phyloP scores from a whole-genome alignment of 1,139 yeast species.

The Yamadazyma jaroonii region DNA sequence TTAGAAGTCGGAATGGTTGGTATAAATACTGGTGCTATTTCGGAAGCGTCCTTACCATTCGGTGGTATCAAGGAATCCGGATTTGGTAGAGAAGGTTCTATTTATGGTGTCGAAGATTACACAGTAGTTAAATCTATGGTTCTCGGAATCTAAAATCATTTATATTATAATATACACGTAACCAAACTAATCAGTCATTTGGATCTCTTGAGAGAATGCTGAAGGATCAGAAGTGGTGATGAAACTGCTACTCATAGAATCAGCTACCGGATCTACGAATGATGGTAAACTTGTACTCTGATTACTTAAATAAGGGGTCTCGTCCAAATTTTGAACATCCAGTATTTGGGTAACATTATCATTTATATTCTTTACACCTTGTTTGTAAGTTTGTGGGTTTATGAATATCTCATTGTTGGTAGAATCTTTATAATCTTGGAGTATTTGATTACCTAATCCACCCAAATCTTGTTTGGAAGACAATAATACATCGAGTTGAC shows the following conservation, averaged over 20 bases:
- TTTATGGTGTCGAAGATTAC: conserved; percentile 43
- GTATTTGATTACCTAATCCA: conserved; percentile 16
- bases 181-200: neutral
- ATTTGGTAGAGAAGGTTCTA: conserved; percentile 49
- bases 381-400: neutral
- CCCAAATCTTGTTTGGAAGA: conserved; percentile 14
- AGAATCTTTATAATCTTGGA: conserved; percentile 16
- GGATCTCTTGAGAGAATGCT: conserved; percentile 1
- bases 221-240: conserved; percentile 3
- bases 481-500: conserved; percentile 18
- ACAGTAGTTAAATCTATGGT: conserved; percentile 29
- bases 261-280: neutral
- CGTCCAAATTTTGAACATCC: conserved; percentile 25
- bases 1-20: conserved; percentile 49
- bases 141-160: conserved; percentile 13
- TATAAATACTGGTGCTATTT: conserved; percentile 42
- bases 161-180: conserved; percentile 3
- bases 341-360: conserved; percentile 19
- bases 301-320: conserved; percentile 15
- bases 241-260: neutral
- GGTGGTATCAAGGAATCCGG: conserved; percentile 48
- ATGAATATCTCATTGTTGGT: conserved; percentile 6
- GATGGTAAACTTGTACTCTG: neutral
- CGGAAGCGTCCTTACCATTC: conserved; percentile 47
- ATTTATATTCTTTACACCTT: conserved; percentile 1